phyloP scores from a whole-genome alignment of 1,284 basidiomycete genomes.

The Cutaneotrichosporon sp. region DNA sequence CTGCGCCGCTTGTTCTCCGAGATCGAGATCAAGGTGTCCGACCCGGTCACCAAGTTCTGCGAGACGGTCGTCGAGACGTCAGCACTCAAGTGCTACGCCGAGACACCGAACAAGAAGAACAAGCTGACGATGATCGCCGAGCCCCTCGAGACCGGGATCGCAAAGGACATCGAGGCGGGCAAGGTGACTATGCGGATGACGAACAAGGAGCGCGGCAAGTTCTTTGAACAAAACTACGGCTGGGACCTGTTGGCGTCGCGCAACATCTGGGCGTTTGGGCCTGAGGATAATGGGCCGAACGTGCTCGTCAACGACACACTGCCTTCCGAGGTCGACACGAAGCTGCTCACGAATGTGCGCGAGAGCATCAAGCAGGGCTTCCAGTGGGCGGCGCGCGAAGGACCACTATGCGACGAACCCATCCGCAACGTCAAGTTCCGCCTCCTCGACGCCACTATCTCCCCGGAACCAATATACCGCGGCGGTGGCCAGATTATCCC shows the following conservation, averaged over 20 bases:
- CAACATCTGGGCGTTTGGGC: constrained; percentile 99
- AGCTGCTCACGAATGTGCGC: constrained; percentile 77
- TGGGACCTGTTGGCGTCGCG: constrained; percentile 97
- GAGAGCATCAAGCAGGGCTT: constrained; percentile 98
- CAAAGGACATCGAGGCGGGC: constrained; percentile 88
- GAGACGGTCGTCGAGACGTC: constrained; percentile 98
- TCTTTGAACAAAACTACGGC: constrained; percentile 93
- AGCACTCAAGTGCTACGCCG: constrained; percentile 95
- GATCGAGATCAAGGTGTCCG: constrained; percentile 99
- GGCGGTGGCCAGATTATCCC: constrained; percentile 98
- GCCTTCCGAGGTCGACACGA: constrained; percentile 93
- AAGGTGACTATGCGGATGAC: constrained; percentile 89
- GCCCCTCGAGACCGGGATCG: constrained; percentile 85
- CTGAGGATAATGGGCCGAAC: constrained; percentile 91
- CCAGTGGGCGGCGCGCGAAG: constrained; percentile 98
- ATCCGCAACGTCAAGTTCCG: constrained; percentile 99
- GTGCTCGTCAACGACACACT: constrained; percentile 92
- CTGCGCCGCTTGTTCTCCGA: constrained; percentile 86
- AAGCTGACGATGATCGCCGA: constrained; percentile 97
- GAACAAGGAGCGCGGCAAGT: constrained; percentile 83
- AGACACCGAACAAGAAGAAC: constrained; percentile 99
- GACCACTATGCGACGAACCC: constrained; percentile 95
- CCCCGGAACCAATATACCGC: constrained; percentile 92
- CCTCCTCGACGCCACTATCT: constrained; percentile 82
- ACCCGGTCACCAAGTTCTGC: constrained; percentile 96